These are phyloP conservation scores for Anacardium occidentale DNA, from an alignment of 345 rosid species.

Conservation along the genomic window DNA sequence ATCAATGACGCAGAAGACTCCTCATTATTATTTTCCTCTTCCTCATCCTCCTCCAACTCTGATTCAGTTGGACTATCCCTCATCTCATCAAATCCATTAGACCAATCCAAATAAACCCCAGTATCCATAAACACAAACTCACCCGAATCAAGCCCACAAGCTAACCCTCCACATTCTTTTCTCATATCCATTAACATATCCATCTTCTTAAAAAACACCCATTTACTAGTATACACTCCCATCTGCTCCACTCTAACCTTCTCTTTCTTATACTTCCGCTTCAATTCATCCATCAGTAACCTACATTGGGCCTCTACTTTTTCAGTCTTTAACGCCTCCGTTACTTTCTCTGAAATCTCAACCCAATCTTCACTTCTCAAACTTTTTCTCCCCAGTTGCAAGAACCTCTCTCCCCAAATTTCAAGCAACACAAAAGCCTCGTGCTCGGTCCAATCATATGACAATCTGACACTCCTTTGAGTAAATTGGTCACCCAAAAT, in stretches of 20 bases:
- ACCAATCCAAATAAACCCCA: constrained; percentile 49
- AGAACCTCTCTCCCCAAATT: constrained; percentile 56
- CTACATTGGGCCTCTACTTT: constrained; percentile 45
- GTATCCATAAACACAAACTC: constrained; percentile 54
- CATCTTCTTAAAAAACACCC: constrained; percentile 52
- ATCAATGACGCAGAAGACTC: constrained; percentile 27
- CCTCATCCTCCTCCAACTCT: constrained; percentile 38
- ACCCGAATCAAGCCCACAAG: constrained; percentile 61
- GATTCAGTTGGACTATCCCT: constrained; percentile 58
- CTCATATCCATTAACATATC: constrained; percentile 44
- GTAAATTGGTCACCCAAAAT: constrained; percentile 30
- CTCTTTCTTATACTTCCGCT: constrained; percentile 49
- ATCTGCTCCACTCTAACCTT: constrained; percentile 30
- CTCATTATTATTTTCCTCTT: constrained; percentile 29
- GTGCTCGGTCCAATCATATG: constrained; percentile 38
- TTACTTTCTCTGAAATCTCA: constrained; percentile 49
- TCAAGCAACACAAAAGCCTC: constrained; percentile 46
- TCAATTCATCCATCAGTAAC: constrained; percentile 43
- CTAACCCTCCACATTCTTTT: constrained; percentile 28
- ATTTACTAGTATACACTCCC: constrained; percentile 30
- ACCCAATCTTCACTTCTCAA: too few relatives aligned
- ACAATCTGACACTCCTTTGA: constrained; percentile 15
- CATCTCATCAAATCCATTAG: too few relatives aligned
- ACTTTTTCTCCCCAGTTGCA: constrained; percentile 51
- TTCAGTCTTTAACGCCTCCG: constrained; percentile 29